These are phyloP conservation scores for Candida andamanensis DNA, from an alignment of 805 yeast species.

Conservation along the genomic window DNA sequence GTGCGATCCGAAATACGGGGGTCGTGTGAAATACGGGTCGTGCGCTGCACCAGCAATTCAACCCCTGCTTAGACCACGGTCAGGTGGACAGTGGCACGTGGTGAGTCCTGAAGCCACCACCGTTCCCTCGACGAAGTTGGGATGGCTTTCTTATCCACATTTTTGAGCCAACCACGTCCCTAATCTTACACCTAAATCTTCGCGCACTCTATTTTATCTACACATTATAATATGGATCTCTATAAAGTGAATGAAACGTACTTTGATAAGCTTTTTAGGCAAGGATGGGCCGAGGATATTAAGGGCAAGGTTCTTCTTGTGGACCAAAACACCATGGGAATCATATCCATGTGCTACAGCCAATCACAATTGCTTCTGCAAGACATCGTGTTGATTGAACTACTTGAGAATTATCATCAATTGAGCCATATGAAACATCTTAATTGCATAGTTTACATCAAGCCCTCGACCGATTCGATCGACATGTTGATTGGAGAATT, in stretches of 20 bases:
- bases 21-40: no score
- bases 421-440: slow-evolving; percentile 63
- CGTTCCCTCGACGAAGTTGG: no score
- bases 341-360: slow-evolving; percentile 83
- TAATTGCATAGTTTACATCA: slow-evolving; percentile 72
- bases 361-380: slow-evolving; percentile 78
- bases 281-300: slow-evolving; percentile 8
- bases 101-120: no score
- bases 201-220: no score
- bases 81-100: no score
- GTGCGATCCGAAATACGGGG: no score
- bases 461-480: slow-evolving; percentile 66
- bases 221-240: no score
- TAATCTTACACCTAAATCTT: no score
- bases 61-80: no score
- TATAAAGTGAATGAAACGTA: slow-evolving; percentile 24
- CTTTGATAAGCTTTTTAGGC: slow-evolving; percentile 25
- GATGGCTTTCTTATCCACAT: no score
- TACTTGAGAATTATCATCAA: slow-evolving; percentile 49
- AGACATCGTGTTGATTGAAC: slow-evolving; percentile 80
- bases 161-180: no score
- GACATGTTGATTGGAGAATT: slow-evolving; percentile 61
- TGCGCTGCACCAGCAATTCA: no score
- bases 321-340: slow-evolving; percentile 74
- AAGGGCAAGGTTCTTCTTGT: slow-evolving; percentile 55